Conservation (phyloP, 1,284 basidiomycete genomes). For the Microbotryum silenes-acaulis region DNA sequence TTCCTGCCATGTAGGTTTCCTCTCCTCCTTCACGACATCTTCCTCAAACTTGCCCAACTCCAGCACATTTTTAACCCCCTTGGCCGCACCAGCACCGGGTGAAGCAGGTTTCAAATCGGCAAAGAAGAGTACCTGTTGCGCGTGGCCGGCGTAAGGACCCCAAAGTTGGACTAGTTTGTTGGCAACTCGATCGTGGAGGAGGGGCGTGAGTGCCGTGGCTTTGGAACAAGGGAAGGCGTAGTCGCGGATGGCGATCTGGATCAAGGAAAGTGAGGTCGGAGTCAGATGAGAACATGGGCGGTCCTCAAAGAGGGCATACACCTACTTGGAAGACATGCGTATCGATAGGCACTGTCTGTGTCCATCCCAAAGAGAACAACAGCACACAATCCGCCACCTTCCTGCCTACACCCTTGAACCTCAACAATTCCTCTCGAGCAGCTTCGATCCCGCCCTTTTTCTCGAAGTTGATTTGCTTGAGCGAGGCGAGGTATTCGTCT, state of each 20-base stretch:
- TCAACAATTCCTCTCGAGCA: constrained; percentile 67
- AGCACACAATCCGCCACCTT: constrained; percentile 95
- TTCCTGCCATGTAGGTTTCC: constrained; percentile 22
- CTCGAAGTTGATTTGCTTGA: constrained; percentile 13
- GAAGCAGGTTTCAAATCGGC: constrained; percentile 46
- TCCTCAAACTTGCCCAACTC: constrained; percentile 6
- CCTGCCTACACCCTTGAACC: constrained; percentile 81
- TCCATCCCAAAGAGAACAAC: constrained; percentile 91
- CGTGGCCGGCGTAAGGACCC: constrained; percentile 78
- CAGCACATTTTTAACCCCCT: neutral
- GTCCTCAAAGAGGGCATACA: neutral
- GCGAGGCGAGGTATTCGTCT: constrained; percentile 23
- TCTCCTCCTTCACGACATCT: neutral
- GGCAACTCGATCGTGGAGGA: constrained; percentile 68
- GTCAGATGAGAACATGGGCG: neutral
- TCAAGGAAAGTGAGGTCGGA: neutral
- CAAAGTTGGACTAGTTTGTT: constrained; percentile 58
- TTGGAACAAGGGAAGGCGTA: constrained; percentile 57
- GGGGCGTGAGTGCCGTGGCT: constrained; percentile 60
- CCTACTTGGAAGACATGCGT: constrained; percentile 62
- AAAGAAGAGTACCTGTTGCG: constrained; percentile 68
- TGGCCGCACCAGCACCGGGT: neutral
- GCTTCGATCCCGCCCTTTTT: constrained; percentile 45
- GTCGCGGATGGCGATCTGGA: constrained; percentile 71
- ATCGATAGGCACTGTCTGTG: constrained; percentile 79